phyloP scores from a whole-genome alignment of 2,329 filamentous ascomycete species.

The Fusarium decemcellulare region DNA sequence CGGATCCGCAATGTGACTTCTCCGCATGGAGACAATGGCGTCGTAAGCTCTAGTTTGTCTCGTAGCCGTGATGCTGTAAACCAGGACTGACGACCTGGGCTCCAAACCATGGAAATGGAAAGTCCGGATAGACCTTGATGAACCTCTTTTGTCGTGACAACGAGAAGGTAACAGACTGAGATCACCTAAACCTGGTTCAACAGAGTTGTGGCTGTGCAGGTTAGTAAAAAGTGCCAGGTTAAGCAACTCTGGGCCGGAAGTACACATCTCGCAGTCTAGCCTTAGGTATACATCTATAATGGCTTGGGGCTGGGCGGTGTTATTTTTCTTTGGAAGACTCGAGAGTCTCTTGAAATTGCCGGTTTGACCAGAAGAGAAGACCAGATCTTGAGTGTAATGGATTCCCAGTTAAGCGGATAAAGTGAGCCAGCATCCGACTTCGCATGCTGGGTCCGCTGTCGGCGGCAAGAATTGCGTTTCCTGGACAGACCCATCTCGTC shows the following conservation, averaged over 20 bases:
- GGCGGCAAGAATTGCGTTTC: conserved; percentile 31
- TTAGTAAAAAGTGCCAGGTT: no score
- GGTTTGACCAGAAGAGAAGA: no score
- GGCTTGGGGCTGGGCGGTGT: no score
- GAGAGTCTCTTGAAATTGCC: no score
- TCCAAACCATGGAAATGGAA: background rate
- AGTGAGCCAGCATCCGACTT: conserved; percentile 26
- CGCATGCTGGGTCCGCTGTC: conserved; percentile 38
- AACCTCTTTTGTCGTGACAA: background rate
- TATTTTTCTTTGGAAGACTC: no score
- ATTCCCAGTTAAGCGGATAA: background rate
- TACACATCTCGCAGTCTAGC: no score
- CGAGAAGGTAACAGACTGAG: no score
- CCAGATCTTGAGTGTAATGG: conserved; percentile 48
- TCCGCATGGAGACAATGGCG: background rate
- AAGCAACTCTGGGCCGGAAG: no score
- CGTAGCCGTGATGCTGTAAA: conserved; percentile 37
- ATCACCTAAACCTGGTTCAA: no score
- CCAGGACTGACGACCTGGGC: conserved; percentile 19
- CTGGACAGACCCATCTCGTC: conserved; percentile 16
- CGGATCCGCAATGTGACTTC: background rate
- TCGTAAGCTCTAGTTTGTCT: conserved; percentile 7
- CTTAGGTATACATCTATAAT: no score
- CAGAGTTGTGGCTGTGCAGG: no score
- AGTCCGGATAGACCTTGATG: background rate